Evolutionary conservation across 495 filamentous ascomycete genomes (phyloP), one percentile per base, ranked within the genome.

Genomic region (Glutinoglossum americanum): DNA sequence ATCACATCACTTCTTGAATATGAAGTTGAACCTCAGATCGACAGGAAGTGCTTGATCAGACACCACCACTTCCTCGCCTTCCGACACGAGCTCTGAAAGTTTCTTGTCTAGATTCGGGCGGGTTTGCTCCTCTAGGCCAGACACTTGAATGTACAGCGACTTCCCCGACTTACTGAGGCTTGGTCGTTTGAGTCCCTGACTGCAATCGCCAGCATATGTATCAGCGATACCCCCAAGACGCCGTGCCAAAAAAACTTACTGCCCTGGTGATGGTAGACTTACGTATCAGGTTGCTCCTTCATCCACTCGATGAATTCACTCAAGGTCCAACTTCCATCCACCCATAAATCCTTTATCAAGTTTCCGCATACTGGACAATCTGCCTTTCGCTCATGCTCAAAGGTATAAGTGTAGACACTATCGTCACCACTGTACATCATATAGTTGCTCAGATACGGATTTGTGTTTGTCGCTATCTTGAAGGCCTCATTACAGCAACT

Each of bases 371-470:
- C 93, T 5, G 93, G 89, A 61, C 93, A 99, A 64, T 95, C 93
- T 8, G 79, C 72, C 66, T 95, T 96, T 71, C 84, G 82, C 67
- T 94, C 81, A 60, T 94, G 88, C 62, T 85, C 79, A 68, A 97
- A 97, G 0, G 90, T 97, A 66, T 95, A 94, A 0, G 93, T 99
- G 72, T 96, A 99, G 55, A 97, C 79, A 61, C 84, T 77, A 63
- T 92, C 89, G 66, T 99, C 87, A 39, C 93, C 93, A 30, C 82
- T 94, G 70, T 97, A 99, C 87, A 95, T 94, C 89, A 97, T 97
- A 68, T 99, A 99, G 66, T 93, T 99, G 61, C 85, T 80, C 0
- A 97, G 76, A 58, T 76, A 82, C 0, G 92, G 87, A 51, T 89
- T 90, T 57, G 78, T 79, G 48, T 73, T 77, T 41, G 88, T 93